Base-by-base conservation (phyloP, 2,329 filamentous ascomycete species). In the Ophiostoma himal-ulmi region DNA sequence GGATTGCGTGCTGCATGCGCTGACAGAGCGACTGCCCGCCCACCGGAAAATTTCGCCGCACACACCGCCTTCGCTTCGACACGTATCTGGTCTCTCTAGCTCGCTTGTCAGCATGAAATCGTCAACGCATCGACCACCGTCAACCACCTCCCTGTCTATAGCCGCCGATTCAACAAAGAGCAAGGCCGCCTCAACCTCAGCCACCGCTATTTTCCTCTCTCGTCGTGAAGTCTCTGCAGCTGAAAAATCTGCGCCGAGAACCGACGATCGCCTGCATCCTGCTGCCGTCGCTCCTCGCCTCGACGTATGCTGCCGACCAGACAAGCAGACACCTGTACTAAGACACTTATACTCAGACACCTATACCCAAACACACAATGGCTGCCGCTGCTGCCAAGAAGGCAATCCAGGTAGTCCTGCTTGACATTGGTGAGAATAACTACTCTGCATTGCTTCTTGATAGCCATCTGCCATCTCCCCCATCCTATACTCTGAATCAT, bases 391-490 rank as follows among this genome's bases (percentile, higher is more conserved):
- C 67, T 52, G 57, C 72, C 66, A 75, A 73, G 75, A 76, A 74
- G 71, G 75, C 77, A 70, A 74, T 82, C 69, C 82, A 83, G 75
- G 81, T 83, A 48, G 80, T 86, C 75, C 78, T 88, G 75, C 82
- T 88, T 74, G 85, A 87, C 78, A 87, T 88, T 77, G 85, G 85
- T 88, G 81, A 82, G 75, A 69, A 70, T 4, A 20, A n/a, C 8
- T 30, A 30, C 26, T 34, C 34, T 48, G n/a, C 8, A 44, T 37
- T 54, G 20, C 34, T 48, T 34, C 54, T 48, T 44, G 44, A 65
- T 8, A 20, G 11, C 5, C 14, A 26, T 57, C 14, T 36, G 34
- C 52, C 44, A 48, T 48, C 20, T 17, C 3, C 10, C 14, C 17
- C 17, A 13, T 44, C 39, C 2, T 14, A 30, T 30, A 39, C 37